These are phyloP conservation scores for Talaromyces sp. DNA, from an alignment of 2,329 filamentous ascomycete species.

Conservation along the genomic window DNA sequence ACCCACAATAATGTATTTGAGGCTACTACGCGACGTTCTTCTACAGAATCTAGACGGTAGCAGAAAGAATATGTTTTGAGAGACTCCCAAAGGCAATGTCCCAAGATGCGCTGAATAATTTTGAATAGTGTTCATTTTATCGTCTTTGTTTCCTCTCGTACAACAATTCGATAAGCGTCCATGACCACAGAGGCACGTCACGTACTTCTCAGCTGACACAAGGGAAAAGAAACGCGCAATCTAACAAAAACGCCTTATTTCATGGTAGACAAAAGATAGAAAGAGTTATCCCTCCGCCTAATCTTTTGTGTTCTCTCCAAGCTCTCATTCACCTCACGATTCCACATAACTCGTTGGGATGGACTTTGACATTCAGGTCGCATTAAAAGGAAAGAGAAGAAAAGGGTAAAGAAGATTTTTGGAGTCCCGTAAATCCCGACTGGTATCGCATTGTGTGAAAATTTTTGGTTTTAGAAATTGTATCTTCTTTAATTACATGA, in stretches of 20 bases:
- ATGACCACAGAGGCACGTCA: neutral
- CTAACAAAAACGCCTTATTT: constrained; percentile 13
- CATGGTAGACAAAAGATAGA: constrained; percentile 2
- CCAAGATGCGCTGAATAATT: neutral
- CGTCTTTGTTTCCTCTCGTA: constrained; percentile 9
- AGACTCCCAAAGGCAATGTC: neutral
- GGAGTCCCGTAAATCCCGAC: constrained; percentile 17
- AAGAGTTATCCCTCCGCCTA: neutral
- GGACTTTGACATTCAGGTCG: neutral
- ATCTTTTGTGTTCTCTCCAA: neutral
- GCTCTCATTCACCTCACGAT: neutral
- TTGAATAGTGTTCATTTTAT: constrained; percentile 11
- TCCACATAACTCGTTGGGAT: constrained; percentile 3
- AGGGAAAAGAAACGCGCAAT: constrained; percentile 1
- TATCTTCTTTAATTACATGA: constrained; percentile 72
- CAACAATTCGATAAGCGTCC: constrained; percentile 1
- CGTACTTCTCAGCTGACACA: neutral
- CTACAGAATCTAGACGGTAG: neutral
- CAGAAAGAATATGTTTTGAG: too few relatives aligned
- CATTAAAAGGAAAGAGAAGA: neutral
- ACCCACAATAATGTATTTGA: neutral
- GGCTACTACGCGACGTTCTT: neutral
- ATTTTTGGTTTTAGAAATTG: constrained; percentile 10
- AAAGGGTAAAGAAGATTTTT: constrained; percentile 8
- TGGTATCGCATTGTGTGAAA: constrained; percentile 19